A percentile compares a stretch with the other conserved stretches of the same genome.
phyloP scores from a whole-genome alignment of 2,329 filamentous ascomycete genomes.

The Westerdykella aurantiaca region DNA sequence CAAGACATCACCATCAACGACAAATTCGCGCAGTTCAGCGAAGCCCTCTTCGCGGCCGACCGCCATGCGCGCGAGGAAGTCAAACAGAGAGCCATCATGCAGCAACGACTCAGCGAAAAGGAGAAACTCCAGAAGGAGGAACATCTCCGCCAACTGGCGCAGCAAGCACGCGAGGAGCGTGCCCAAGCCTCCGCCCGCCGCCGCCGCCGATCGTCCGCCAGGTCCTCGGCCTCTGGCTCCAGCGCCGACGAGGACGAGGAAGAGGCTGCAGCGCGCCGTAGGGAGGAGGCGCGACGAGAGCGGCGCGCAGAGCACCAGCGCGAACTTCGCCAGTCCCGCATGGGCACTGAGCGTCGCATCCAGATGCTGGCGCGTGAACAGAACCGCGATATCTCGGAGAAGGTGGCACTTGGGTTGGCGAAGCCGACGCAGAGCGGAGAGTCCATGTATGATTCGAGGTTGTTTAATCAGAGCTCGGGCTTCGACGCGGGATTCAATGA shows the following conservation, averaged over 20 bases:
- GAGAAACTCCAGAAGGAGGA: constrained; percentile 95
- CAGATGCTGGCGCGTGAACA: constrained; percentile 94
- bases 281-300: constrained; percentile 72
- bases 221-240: constrained; percentile 38
- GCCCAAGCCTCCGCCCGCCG: constrained; percentile 42
- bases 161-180: constrained; percentile 84
- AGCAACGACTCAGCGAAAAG: constrained; percentile 92
- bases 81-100: constrained; percentile 85
- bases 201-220: constrained; percentile 34
- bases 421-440: constrained; percentile 91
- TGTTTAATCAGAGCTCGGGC: constrained; percentile 91
- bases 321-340: constrained; percentile 85
- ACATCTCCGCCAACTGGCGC: constrained; percentile 76
- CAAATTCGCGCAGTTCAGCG: constrained; percentile 94
- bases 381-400: constrained; percentile 94
- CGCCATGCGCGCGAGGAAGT: constrained; percentile 94
- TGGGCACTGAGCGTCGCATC: constrained; percentile 87
- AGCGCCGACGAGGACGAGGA: constrained; percentile 48
- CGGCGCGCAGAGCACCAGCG: constrained; percentile 76
- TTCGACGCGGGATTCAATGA: constrained; percentile 94
- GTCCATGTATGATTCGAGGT: constrained; percentile 91
- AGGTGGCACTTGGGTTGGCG: constrained; percentile 87
- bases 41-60: constrained; percentile 90
- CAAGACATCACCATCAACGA: constrained; percentile 97
- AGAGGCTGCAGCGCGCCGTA: constrained; percentile 65